phyloP scores from a whole-genome alignment of 768 basidiomycete species.

The Asterophora lycoperdoides region DNA sequence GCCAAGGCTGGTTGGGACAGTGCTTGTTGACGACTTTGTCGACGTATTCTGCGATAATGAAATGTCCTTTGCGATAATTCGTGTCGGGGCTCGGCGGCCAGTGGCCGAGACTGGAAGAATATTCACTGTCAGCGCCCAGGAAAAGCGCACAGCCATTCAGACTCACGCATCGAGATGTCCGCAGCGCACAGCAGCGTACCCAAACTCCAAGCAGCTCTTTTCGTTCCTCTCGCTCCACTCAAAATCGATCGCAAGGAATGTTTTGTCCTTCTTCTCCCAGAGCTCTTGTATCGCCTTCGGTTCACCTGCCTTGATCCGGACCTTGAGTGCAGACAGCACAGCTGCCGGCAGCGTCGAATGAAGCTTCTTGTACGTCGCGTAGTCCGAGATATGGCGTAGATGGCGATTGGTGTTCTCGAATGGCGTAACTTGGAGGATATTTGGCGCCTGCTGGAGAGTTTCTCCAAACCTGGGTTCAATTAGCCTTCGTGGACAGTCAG shows the following conservation, averaged over 20 bases:
- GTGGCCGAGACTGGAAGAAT: constrained; percentile 45
- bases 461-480: constrained; percentile 61
- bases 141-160: background rate
- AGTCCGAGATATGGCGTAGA: constrained; percentile 66
- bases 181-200: constrained; percentile 76
- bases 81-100: constrained; percentile 77
- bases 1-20: constrained; percentile 65
- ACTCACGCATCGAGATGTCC: constrained; percentile 67
- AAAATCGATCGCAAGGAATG: constrained; percentile 71
- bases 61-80: constrained; percentile 79
- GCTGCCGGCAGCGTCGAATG: constrained; percentile 69
- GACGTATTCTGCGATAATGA: constrained; percentile 64
- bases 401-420: constrained; percentile 68
- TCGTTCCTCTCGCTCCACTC: constrained; percentile 73
- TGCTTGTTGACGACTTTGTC: constrained; percentile 63
- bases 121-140: background rate
- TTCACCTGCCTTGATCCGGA: constrained; percentile 63
- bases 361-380: constrained; percentile 63
- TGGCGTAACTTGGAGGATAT: constrained; percentile 63
- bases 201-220: constrained; percentile 70
- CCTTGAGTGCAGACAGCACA: constrained; percentile 58
- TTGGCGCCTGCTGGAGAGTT: constrained; percentile 65
- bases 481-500: background rate
- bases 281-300: constrained; percentile 58
- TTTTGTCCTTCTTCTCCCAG: constrained; percentile 69